Conservation (phyloP, 2,329 filamentous ascomycete species). For the Fusarium sterilihyphosum region DNA sequence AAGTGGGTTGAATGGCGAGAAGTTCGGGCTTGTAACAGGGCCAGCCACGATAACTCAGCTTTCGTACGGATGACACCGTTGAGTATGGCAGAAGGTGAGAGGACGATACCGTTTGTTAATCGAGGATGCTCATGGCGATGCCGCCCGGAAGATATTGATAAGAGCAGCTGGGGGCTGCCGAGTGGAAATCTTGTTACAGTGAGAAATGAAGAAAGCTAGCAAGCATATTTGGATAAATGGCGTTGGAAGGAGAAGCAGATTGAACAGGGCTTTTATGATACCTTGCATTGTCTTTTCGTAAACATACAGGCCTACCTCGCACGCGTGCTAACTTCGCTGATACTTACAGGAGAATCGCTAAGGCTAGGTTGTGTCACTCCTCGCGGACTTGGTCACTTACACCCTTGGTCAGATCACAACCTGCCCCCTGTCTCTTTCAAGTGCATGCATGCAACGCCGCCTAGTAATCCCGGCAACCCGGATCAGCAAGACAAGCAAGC, state of each 20-base stretch:
- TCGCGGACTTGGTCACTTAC: not conserved
- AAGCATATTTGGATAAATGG: constrained; percentile 16
- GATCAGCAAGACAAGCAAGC: not conserved
- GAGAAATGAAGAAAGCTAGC: not conserved
- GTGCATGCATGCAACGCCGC: not conserved
- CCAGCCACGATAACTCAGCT: not conserved
- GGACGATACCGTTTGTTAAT: constrained; percentile 57
- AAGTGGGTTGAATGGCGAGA: constrained; percentile 74
- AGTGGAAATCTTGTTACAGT: constrained; percentile 26
- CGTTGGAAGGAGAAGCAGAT: constrained; percentile 23
- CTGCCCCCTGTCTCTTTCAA: not conserved
- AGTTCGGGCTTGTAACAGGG: constrained; percentile 37
- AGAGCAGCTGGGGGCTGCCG: constrained; percentile 35
- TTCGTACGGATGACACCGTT: constrained; percentile 38
- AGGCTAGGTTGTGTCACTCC: not conserved
- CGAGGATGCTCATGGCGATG: constrained; percentile 63
- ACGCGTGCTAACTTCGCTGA: not conserved
- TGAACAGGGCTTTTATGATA: constrained; percentile 25
- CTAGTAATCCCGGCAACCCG: not conserved
- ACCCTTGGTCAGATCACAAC: not conserved
- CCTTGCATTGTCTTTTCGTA: not conserved
- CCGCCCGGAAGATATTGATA: constrained; percentile 45
- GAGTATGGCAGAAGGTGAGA: constrained; percentile 48
- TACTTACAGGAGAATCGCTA: not conserved
- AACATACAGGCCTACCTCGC: not conserved